phyloP scores from a whole-genome alignment of 768 basidiomycete genomes.

The Podaxis sp. region DNA sequence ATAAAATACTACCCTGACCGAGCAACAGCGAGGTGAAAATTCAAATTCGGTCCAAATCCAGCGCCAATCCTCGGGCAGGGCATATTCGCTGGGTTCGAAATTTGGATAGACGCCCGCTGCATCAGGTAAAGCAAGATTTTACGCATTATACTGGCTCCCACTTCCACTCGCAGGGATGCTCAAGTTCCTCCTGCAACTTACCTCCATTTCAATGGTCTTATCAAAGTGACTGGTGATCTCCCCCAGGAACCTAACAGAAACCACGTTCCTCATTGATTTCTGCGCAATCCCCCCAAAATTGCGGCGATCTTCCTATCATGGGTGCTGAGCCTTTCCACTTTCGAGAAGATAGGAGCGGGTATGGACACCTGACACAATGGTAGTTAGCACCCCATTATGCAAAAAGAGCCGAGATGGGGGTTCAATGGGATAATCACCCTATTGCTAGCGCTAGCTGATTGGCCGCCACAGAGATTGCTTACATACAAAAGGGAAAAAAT shows the following conservation, averaged over 20 bases:
- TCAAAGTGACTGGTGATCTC: not conserved
- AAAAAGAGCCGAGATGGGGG: constrained; percentile 1
- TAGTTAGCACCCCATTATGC: not conserved
- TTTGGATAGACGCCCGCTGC: not conserved
- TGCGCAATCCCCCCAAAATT: not conserved
- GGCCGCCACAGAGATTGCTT: not conserved
- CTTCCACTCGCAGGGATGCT: not conserved
- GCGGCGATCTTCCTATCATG: not conserved
- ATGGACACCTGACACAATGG: not conserved
- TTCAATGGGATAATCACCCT: not conserved
- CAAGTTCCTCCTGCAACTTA: not conserved
- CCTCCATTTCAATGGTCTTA: too few species aligned
- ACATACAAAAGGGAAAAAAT: not conserved
- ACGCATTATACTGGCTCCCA: not conserved
- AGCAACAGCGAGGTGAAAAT: not conserved
- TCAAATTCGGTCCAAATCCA: not conserved
- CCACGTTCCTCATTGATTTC: not conserved
- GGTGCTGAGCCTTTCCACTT: not conserved
- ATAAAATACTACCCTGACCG: not conserved
- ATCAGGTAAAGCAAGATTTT: not conserved
- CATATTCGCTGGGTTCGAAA: constrained; percentile 9
- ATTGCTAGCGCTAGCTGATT: not conserved
- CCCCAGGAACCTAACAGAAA: not conserved
- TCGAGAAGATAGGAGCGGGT: not conserved
- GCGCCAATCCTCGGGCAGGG: not conserved